phyloP scores from a whole-genome alignment of 148 eudicot species.

The Rheum nobile region DNA sequence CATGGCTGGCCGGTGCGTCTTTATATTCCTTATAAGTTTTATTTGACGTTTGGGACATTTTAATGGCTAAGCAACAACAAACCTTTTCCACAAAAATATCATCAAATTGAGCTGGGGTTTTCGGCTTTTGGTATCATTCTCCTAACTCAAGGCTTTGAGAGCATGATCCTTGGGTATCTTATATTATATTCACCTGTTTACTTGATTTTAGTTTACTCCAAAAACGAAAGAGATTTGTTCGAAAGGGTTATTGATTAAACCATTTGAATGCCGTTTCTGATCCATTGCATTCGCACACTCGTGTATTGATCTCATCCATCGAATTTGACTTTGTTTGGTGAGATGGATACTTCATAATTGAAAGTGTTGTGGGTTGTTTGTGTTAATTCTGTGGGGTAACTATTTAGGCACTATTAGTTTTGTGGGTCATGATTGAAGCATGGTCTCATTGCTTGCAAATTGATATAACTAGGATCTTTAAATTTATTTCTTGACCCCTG shows the following conservation, averaged over 20 bases:
- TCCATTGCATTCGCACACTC: background rate
- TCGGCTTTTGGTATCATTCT: background rate
- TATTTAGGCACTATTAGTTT: background rate
- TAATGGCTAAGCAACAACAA: background rate
- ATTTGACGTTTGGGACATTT: background rate
- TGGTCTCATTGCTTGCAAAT: constrained; percentile 8
- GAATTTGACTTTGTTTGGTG: constrained; percentile 14
- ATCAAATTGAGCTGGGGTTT: background rate
- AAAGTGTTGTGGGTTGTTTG: constrained; percentile 11
- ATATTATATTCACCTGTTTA: background rate
- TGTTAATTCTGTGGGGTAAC: constrained; percentile 6
- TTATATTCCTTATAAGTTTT: constrained; percentile 2
- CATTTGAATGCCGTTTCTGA: background rate
- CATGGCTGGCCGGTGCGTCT: constrained; percentile 63
- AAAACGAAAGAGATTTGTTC: background rate
- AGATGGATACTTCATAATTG: constrained; percentile 11
- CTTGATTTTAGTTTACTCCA: background rate
- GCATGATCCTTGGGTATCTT: background rate
- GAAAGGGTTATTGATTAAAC: background rate
- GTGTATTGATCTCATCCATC: constrained; percentile 11
- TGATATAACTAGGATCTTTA: background rate
- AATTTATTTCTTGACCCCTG: background rate
- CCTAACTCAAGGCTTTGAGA: background rate
- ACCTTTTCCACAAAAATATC: background rate
- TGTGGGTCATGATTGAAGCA: constrained; percentile 10